Conservation (phyloP, 2,329 filamentous ascomycete species). For the Sarocladium oryzae region DNA sequence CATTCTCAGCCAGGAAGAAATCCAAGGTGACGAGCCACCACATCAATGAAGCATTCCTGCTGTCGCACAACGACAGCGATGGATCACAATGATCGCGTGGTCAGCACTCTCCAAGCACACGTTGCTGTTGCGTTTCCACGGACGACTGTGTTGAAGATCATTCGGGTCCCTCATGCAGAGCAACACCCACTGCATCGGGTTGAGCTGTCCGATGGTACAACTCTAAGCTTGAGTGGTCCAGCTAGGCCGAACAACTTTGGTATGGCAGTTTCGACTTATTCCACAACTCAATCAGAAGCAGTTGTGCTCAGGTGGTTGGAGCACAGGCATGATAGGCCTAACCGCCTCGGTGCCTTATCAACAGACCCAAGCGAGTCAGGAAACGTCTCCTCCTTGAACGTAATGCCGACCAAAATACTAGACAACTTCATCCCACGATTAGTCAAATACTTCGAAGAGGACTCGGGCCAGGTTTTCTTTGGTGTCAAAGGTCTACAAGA, state of each 20-base stretch:
- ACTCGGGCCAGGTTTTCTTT: not conserved
- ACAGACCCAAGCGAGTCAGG: not conserved
- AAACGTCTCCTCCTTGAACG: not conserved
- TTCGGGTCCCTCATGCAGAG: not conserved
- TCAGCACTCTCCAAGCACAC: not conserved
- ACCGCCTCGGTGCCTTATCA: not conserved
- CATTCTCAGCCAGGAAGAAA: not conserved
- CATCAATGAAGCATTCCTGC: not conserved
- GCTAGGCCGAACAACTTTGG: not conserved
- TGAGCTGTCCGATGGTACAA: not conserved
- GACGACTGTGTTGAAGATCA: not conserved
- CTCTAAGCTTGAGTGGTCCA: not conserved
- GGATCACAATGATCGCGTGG: not conserved
- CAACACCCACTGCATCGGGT: constrained; percentile 3
- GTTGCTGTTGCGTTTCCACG: not conserved
- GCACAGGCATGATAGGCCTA: not conserved
- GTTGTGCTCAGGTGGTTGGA: not conserved
- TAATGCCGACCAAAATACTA: not conserved
- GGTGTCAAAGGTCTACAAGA: not conserved
- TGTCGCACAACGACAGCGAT: not conserved
- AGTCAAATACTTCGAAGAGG: not conserved
- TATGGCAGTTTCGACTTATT: not conserved
- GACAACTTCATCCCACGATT: not conserved
- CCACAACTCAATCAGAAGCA: not conserved
- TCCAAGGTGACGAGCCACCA: not conserved